phyloP scores from a whole-genome alignment of 1,139 yeast genomes.

The Debaryomyces nepalensis region DNA sequence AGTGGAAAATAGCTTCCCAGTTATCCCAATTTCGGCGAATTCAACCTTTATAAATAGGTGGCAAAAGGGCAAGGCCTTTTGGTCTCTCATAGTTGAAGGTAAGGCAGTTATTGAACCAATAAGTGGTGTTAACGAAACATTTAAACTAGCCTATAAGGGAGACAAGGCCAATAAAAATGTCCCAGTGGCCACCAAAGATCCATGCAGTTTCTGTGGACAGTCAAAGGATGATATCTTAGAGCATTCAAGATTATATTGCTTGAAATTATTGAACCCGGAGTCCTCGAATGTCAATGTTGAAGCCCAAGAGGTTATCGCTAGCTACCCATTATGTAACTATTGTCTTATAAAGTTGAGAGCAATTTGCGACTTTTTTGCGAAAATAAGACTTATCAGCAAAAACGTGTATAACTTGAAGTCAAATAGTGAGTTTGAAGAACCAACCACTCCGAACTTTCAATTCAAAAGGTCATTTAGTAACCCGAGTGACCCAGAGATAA shows the following conservation, averaged over 20 bases:
- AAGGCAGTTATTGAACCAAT: conserved; percentile 85
- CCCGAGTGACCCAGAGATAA: conserved; percentile 10
- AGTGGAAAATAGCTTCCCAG: conserved; percentile 61
- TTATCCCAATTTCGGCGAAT: conserved; percentile 39
- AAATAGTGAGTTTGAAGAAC: conserved; percentile 29
- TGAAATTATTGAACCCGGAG: conserved; percentile 49
- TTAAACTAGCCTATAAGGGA: conserved; percentile 41
- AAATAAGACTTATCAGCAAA: conserved; percentile 65
- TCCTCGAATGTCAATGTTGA: conserved; percentile 17
- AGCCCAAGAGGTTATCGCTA: conserved; percentile 35
- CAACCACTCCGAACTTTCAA: conserved; percentile 23
- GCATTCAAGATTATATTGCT: conserved; percentile 75
- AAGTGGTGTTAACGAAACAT: conserved; percentile 78
- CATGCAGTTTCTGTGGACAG: conserved; percentile 88
- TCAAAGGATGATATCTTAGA: conserved; percentile 66
- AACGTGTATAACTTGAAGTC: conserved; percentile 46
- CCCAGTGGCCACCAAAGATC: conserved; percentile 75
- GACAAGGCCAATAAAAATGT: conserved; percentile 22
- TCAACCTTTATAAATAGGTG: conserved; percentile 47
- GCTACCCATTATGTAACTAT: conserved; percentile 80
- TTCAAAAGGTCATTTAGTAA: conserved; percentile 24
- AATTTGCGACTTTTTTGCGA: conserved; percentile 77
- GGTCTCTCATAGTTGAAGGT: conserved; percentile 76
- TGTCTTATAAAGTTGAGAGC: conserved; percentile 81
- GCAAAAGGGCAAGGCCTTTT: conserved; percentile 56